Evolutionary conservation across 2,329 filamentous ascomycete species (phyloP), one percentile per base, ranked within the genome.

Genomic region (Fusarium sp.): DNA sequence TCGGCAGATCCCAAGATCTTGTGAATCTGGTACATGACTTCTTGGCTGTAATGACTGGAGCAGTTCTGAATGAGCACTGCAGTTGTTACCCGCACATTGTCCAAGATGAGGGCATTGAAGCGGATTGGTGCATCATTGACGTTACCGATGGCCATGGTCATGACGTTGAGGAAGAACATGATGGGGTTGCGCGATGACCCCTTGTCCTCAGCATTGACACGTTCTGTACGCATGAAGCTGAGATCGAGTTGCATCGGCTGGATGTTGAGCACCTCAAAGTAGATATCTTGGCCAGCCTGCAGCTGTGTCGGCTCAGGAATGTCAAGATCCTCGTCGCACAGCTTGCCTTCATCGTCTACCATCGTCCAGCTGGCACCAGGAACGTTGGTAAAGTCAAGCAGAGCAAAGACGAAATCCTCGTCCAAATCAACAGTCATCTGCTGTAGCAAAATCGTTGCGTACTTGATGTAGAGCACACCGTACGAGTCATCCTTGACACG

Each of bases 71-170:
- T 89, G 52, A 99, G 87, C 1, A 97, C 91, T 6, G 92, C 91
- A 9, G 95, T 92, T 0, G 96, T 98, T 6, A 99, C 93, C 31
- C 96, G 91, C 52, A 96, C 95, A 78, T 99, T 99, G 83, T 99
- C 96, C 27, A 99, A 85, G 85, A 99, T 93, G 27, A 99, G 86
- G 1, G 96, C 94, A 73, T 98, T 99, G 80, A 99, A 91, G 57
- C 94, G 92, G 62, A 99, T 92, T 0, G 96, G 97, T 8, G 96
- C 96, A 83, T 99, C 97, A 79, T 99, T 99, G 86, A 99, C 94
- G 79, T 99, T 99, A 73, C 96, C 96, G 79, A 99, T 96, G 16
- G 96, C 97, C 96, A 99, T 99, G 1, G 97, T 98, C 87, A 99
- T 92, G 76, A 98, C 94, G 80, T 99, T 98, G 82, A 98, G 92